Conservation (phyloP, 176 grass and related monocot genomes). For the Musa itinerans region DNA sequence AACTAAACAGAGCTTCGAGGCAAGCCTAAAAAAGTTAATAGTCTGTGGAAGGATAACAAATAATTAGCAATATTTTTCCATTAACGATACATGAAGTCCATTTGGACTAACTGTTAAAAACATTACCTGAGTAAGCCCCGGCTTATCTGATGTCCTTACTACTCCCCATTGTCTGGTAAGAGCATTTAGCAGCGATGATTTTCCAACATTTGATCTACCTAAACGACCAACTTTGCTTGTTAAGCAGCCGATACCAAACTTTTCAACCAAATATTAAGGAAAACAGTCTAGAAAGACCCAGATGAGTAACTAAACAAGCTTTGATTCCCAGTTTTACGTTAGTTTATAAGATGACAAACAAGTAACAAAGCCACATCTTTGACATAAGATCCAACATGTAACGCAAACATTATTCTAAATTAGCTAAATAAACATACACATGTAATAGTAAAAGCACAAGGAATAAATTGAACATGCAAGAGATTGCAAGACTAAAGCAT, state of each 20-base stretch:
- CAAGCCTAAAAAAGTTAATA: slow-evolving; percentile 88
- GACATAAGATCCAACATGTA: too few relatives aligned
- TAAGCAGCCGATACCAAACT: neutral
- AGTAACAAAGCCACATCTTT: too few relatives aligned
- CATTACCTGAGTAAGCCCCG: slow-evolving; percentile 91
- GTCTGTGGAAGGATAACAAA: slow-evolving; percentile 32
- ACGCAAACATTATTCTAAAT: too few relatives aligned
- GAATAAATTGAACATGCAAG: neutral
- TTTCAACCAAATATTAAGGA: neutral
- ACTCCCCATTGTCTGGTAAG: slow-evolving; percentile 96
- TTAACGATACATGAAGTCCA: neutral
- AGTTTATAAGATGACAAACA: neutral
- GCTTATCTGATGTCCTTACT: slow-evolving; percentile 92
- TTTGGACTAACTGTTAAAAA: slow-evolving; percentile 1
- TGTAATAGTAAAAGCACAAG: neutral
- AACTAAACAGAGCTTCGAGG: slow-evolving; percentile 72
- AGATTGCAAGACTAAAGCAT: neutral
- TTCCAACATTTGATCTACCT: slow-evolving; percentile 94
- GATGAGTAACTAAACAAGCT: neutral
- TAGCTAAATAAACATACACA: too few relatives aligned
- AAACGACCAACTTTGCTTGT: slow-evolving; percentile 6
- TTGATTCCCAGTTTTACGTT: neutral
- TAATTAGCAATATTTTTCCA: neutral
- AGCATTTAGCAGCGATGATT: slow-evolving; percentile 85
- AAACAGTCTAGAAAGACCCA: neutral